Evolutionary conservation across 2,329 filamentous ascomycete species (phyloP).

Genomic region (Colletotrichum tropicale): DNA sequence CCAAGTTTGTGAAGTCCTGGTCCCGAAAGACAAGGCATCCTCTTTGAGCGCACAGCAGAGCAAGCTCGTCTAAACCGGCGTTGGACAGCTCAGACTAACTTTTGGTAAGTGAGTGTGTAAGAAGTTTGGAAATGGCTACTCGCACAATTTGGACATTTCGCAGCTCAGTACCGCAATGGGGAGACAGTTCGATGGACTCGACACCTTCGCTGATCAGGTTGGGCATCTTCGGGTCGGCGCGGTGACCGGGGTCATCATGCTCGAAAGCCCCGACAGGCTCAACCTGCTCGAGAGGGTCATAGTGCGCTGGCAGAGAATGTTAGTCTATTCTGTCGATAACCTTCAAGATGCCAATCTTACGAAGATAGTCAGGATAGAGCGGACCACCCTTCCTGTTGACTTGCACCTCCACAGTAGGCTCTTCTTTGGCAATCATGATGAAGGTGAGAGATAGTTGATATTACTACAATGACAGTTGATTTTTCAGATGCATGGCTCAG

Average conservation of each 20-base stretch:
- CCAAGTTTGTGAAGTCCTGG: neutral
- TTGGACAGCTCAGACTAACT: neutral
- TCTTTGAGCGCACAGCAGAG: neutral
- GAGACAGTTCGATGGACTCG: neutral
- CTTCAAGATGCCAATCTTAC: neutral
- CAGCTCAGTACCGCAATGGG: neutral
- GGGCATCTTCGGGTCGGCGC: neutral
- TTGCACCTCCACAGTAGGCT: neutral
- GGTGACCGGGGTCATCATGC: neutral
- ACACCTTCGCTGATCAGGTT: neutral
- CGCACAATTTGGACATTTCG: neutral
- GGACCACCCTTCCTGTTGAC: neutral
- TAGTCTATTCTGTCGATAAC: neutral
- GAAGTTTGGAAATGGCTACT: fast-evolving
- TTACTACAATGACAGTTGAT: neutral
- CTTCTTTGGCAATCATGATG: neutral
- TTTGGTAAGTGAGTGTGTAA: neutral
- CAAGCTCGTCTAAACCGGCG: neutral
- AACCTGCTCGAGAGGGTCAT: neutral
- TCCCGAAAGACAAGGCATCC: neutral
- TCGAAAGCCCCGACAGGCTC: neutral
- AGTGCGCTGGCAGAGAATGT: neutral
- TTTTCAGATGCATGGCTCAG: no score
- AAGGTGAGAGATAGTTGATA: neutral
- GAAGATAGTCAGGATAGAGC: neutral